Percentiles rank a stretch among this genome's conserved stretches.
These are phyloP conservation scores for Erodium trifolium DNA, from an alignment of 441 rosid species.

Conservation along the genomic window DNA sequence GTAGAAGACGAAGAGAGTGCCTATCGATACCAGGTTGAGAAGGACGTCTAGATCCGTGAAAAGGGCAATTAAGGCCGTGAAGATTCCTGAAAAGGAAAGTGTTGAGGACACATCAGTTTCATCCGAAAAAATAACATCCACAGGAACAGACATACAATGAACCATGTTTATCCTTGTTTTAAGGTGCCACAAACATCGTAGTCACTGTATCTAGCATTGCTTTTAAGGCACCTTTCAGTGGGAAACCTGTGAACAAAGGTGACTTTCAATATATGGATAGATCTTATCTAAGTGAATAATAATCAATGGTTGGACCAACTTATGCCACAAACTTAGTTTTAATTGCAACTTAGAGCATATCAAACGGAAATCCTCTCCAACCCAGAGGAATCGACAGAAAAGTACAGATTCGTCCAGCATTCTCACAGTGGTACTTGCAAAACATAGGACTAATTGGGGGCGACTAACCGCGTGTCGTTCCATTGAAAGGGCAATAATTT, in stretches of 20 bases:
- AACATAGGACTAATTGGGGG: too few relatives aligned
- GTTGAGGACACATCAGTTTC: background rate
- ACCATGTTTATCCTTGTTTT: background rate
- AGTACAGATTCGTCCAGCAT: too few relatives aligned
- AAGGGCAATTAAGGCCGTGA: slow-evolving; percentile 69
- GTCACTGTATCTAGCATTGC: slow-evolving; percentile 12
- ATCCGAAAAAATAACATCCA: background rate
- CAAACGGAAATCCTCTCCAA: too few relatives aligned
- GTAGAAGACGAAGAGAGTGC: slow-evolving; percentile 83
- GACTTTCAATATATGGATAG: slow-evolving; percentile 18
- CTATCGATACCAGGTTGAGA: slow-evolving; percentile 74
- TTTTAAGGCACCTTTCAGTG: slow-evolving; percentile 4
- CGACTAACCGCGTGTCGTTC: too few relatives aligned
- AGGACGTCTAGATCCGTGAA: slow-evolving; percentile 72
- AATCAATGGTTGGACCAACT: slow-evolving; percentile 8
- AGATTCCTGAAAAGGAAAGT: slow-evolving; percentile 44
- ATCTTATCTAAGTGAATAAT: background rate
- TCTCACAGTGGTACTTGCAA: too few relatives aligned
- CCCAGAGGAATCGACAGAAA: too few relatives aligned
- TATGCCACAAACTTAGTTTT: background rate
- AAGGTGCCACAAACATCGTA: slow-evolving; percentile 16
- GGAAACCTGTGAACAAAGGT: slow-evolving; percentile 16
- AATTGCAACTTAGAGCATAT: too few relatives aligned
- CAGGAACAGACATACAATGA: background rate
- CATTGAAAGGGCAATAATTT: too few relatives aligned